Evolutionary conservation across 179 eudicot genomes (phyloP), one percentile per base, ranked within the genome.

Genomic region (Spergularia azorica): DNA sequence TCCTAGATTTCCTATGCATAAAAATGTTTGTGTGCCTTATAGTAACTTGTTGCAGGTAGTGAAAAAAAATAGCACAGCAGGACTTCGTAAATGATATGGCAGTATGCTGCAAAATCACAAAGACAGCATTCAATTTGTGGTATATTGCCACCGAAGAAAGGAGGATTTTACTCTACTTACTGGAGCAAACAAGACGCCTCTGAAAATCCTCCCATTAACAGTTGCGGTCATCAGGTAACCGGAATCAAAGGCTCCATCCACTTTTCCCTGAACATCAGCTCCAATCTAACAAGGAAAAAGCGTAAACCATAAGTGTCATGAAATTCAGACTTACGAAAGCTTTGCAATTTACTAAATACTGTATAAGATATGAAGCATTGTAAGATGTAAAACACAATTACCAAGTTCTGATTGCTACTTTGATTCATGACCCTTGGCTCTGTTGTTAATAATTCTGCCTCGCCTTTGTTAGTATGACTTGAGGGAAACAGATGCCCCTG

Each of bases 191-290:
- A 95, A 74, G 71, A 95, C 92, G 13, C 98, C 98, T 86, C 97
- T 77, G 64, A 88, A 88, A 14, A 85, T 78, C 79, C 83, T 90
- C 50, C 98, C 98, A 55, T 91, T 91, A 13, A 95, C 91, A 36
- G 82, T 80, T 7, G 98, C 98, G 16, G 97, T 93, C 95, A 95
- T 91, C 56, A 95, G 83, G 84, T 88, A 95, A 59, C 98, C 98
- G 1, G 97, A 90, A 76, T 95, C 98, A n/a, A 95, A 95, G 0
- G 88, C 87, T 18, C 97, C 98, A 56, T 95, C 98, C 39, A 95
- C 89, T 73, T 89, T 91, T 18, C 97, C 98, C 5, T 80, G 91
- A 76, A 95, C 87, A 55, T 91, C 97, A 57, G 97, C 95, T 76
- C 98, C 98, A 77, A 92, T 83, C 98, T 92, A 77, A 68, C 39